Conservation (phyloP, 2,329 filamentous ascomycete species). For the Pseudocercospora macadamiae region DNA sequence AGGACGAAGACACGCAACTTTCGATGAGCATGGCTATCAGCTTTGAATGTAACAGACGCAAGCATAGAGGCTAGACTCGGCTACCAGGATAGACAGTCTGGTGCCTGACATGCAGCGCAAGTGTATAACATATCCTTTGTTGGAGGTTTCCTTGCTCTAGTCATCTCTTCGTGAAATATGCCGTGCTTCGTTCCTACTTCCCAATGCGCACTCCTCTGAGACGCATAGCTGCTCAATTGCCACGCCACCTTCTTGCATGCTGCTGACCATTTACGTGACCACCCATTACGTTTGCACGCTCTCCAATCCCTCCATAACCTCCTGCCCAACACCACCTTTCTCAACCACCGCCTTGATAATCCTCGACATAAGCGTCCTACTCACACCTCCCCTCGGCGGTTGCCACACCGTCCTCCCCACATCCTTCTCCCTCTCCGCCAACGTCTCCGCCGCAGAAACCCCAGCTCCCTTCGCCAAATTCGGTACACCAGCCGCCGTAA, state of each 20-base stretch:
- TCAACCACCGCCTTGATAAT: constrained; percentile 79
- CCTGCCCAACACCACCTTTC: constrained; percentile 78
- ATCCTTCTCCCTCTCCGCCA: constrained; percentile 56
- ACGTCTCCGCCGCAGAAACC: constrained; percentile 43
- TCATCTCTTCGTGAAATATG: neutral
- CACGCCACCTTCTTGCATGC: too few species aligned
- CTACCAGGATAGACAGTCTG: neutral
- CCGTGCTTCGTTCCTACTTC: too few species aligned
- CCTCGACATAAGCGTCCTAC: constrained; percentile 69
- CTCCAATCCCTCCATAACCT: constrained; percentile 81
- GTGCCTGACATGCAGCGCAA: neutral
- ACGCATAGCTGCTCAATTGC: too few species aligned
- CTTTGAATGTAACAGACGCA: neutral
- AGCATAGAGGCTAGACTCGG: neutral
- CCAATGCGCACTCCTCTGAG: too few species aligned
- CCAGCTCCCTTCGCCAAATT: constrained; percentile 49
- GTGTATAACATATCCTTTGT: neutral
- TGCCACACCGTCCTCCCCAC: constrained; percentile 70
- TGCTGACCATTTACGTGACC: too few species aligned
- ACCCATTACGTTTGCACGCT: constrained; percentile 62
- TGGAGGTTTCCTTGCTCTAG: neutral
- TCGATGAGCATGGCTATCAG: neutral
- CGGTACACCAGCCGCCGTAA: constrained; percentile 53
- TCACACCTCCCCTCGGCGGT: constrained; percentile 80
- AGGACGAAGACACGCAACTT: neutral